Base-by-base conservation (phyloP, 2,329 filamentous ascomycete species). In the Epichloe gansuensis region DNA sequence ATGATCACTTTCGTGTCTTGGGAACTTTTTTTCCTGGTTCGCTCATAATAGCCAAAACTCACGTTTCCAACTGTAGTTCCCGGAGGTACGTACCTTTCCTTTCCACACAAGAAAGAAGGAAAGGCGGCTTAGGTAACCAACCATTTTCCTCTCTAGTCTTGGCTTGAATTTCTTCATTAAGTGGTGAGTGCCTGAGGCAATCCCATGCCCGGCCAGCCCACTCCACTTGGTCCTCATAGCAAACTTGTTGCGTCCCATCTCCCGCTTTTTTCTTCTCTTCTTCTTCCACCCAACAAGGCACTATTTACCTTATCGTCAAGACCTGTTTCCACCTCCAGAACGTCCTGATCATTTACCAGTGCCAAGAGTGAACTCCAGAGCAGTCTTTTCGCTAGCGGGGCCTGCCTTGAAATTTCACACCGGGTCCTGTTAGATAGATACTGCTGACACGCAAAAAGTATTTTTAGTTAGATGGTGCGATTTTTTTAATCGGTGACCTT, bases 361-460 rank as follows among this genome's bases (percentile, higher is more conserved):
- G 90, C 87, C 87, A 68, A 95, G 87, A 95, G 67, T 68, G 74
- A 86, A 71, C 64, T 51, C 61, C 67, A 66, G 56, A 72, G 83
- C 85, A 87, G 85, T 85, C 85, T 87, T 87, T 95, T 89, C 90
- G 90, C 90, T 96, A 96, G 87, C 89, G 81, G 87, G 84, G 84
- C 87, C 88, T 89, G 87, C 80, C 66, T 68, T 72, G 71, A 59
- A 60, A 51, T 68, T 65, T 68, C 65, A 71, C 68, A 81, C 88
- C 87, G 84, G 86, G 77, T 80, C 84, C 85, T 78, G 89, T 91
- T 95, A 95, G 89, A 95, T 95, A 95, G 89, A 80, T 81, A 81
- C 82, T 89, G 88, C 85, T 77, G 69, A 95, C 87, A 95, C 39
- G 38, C 31, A 42, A 13, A 48, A 21, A 23, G 8, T 11, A 21